These are phyloP conservation scores for Acaromyces ingoldii DNA, from an alignment of 1,284 basidiomycete genomes.

Conservation along the genomic window DNA sequence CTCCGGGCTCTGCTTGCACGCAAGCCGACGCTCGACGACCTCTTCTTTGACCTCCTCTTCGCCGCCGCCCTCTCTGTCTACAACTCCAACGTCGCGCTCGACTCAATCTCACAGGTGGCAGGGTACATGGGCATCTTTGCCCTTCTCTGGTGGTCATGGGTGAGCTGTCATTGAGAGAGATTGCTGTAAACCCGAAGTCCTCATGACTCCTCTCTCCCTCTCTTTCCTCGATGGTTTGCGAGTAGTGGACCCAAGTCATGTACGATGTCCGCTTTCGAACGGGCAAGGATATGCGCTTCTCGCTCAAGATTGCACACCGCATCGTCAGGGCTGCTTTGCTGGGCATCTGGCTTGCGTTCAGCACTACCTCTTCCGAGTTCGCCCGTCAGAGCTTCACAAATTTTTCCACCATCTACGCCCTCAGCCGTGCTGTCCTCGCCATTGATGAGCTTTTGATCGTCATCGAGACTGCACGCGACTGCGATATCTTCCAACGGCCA, in stretches of 20 bases:
- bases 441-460: slow-evolving; percentile 13
- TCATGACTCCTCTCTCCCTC: too few species aligned
- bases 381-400: slow-evolving; percentile 20
- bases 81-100: slow-evolving; percentile 18
- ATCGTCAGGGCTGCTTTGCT: slow-evolving; percentile 18
- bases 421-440: slow-evolving; percentile 16
- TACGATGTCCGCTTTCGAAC: slow-evolving; percentile 22
- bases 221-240: too few species aligned
- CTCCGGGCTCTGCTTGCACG: too few species aligned
- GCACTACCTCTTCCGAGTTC: slow-evolving; percentile 27
- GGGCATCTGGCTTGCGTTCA: slow-evolving; percentile 24
- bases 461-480: too few species aligned
- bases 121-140: slow-evolving; percentile 23
- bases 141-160: slow-evolving; percentile 28
- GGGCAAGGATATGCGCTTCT: not conserved
- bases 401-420: slow-evolving; percentile 22
- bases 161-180: too few species aligned
- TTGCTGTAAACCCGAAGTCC: too few species aligned
- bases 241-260: slow-evolving; percentile 23
- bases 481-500: too few species aligned
- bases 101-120: slow-evolving; percentile 13
- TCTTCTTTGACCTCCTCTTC: slow-evolving; percentile 27
- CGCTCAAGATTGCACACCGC: slow-evolving; percentile 7
- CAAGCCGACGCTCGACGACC: slow-evolving; percentile 22
- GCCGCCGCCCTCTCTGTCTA: slow-evolving; percentile 25